A percentile compares a stretch with the other conserved stretches of the same genome.
Evolutionary conservation across 176 grass and related monocot species (phyloP).

Genomic region (Triticum urartu): DNA sequence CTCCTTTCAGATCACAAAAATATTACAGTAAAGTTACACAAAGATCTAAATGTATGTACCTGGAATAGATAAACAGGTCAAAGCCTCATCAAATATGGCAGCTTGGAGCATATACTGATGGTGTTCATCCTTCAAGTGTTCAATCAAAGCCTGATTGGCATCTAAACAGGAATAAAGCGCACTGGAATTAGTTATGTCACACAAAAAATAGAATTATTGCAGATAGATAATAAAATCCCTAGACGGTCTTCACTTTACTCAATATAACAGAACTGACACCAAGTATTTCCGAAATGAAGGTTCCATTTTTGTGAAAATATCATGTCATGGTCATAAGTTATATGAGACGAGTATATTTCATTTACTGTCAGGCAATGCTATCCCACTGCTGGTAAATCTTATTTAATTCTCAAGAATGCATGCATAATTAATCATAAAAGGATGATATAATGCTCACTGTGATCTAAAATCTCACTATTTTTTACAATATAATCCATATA

Average conservation of each 20-base stretch:
- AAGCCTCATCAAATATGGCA: slow-evolving; percentile 68
- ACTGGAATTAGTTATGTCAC: neutral
- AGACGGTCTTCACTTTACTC: neutral
- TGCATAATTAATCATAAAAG: neutral
- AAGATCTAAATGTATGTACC: slow-evolving; percentile 35
- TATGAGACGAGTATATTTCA: neutral
- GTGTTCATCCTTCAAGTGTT: slow-evolving; percentile 76
- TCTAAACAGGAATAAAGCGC: slow-evolving; percentile 40
- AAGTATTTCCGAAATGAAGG: neutral
- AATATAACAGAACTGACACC: neutral
- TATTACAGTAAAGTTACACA: slow-evolving; percentile 10
- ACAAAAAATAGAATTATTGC: neutral
- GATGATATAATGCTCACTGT: neutral
- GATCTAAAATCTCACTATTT: neutral
- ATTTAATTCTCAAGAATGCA: neutral
- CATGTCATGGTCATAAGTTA: neutral
- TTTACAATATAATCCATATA: neutral
- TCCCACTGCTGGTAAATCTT: neutral
- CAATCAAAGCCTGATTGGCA: slow-evolving; percentile 51
- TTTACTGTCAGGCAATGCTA: neutral
- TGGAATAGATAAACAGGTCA: slow-evolving; percentile 53
- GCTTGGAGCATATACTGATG: slow-evolving; percentile 73
- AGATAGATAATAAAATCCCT: neutral
- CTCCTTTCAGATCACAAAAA: slow-evolving; percentile 12
- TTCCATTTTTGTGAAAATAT: neutral